Base-by-base conservation (phyloP, 1,284 basidiomycete species). In the Mycena citricolor region DNA sequence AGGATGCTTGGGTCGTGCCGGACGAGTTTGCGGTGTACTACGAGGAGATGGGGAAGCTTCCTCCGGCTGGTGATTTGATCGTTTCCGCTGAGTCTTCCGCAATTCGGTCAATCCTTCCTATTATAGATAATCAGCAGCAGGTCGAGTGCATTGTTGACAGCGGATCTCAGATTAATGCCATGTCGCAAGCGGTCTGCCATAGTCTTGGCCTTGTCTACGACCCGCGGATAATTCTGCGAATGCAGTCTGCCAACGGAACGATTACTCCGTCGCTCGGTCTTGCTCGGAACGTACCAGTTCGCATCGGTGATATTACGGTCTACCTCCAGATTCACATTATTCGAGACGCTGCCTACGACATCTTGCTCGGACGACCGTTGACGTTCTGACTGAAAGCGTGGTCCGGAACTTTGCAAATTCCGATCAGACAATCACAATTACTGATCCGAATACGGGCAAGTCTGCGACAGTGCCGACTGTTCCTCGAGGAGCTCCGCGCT, bases 311-410 rank as follows among this genome's bases (percentile, higher is more conserved):
- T 4, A 26, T 63, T 4, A 54, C 39, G 0, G 30, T 58, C 1
- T 61, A 57, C 32, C 40, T 64, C 11, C 61, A 64, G 47, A 55
- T 62, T 0, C 60, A 63, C 19, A 35, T 42, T 11, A 20, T 42
- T 11, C 32, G 31, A 5, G 30, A 42, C 24, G 32, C 41, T 12
- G 29, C 41, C 16, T 42, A 42, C 41, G 32, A 42, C 24, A 26
- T 42, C 13, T 33, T 42, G 11, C 32, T 42, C 21, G 41, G 41
- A 7, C 41, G 25, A 22, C 41, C 41, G 4, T 42, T 42, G 32
- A 33, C 32, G 32, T 33, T 8, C 16, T 10, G 10, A 33, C 32
- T 12, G 12, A 33, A 17, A 10, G 10, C 10, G 8, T 33, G 8
- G 16, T 33, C 8, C 32, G 16, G 12, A 33, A 33, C 32, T 17